Percentiles rank a stretch among this genome's conserved stretches.
Evolutionary conservation across 164 flowering plant genomes (phyloP).

Genomic region (Malania oleifera): DNA sequence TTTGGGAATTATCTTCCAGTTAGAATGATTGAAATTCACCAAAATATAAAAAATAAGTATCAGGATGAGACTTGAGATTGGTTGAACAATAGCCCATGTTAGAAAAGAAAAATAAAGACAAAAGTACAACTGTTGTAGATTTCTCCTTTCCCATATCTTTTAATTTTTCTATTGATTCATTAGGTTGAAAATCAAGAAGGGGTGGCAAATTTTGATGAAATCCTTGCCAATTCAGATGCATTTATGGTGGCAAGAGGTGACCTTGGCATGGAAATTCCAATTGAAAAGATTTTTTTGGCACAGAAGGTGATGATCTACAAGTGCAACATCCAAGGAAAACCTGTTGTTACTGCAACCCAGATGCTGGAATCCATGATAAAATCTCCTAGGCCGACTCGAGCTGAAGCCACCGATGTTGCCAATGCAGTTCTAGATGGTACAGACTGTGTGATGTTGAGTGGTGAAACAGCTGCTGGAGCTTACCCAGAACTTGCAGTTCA

Average conservation of each 20-base stretch:
- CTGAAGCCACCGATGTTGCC: slow-evolving; percentile 83
- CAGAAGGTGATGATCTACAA: slow-evolving; percentile 91
- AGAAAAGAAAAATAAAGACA: no score
- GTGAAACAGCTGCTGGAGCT: slow-evolving; percentile 92
- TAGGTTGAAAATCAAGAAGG: slow-evolving; percentile 96
- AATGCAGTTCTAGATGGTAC: slow-evolving; percentile 83
- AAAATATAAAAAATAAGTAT: no score
- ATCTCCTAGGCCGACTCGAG: slow-evolving; percentile 85
- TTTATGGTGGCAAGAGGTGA: slow-evolving; percentile 82
- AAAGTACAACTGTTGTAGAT: no score
- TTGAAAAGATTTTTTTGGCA: slow-evolving; percentile 78
- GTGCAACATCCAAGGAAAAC: slow-evolving; percentile 89
- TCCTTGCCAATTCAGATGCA: slow-evolving; percentile 78
- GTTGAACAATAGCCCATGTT: no score
- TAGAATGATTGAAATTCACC: no score
- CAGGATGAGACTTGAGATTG: no score
- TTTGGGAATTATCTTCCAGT: no score
- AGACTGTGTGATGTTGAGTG: slow-evolving; percentile 94
- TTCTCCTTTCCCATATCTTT: no score
- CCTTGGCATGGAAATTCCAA: slow-evolving; percentile 87
- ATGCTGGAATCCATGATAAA: slow-evolving; percentile 90
- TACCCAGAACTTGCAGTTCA: slow-evolving; percentile 81
- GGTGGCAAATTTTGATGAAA: slow-evolving; percentile 85
- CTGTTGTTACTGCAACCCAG: slow-evolving; percentile 84
- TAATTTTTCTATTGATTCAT: not conserved